A percentile compares a stretch with the other conserved stretches of the same genome.
Evolutionary conservation across 306 rosid species (phyloP).

Genomic region (Cercis canadensis): DNA sequence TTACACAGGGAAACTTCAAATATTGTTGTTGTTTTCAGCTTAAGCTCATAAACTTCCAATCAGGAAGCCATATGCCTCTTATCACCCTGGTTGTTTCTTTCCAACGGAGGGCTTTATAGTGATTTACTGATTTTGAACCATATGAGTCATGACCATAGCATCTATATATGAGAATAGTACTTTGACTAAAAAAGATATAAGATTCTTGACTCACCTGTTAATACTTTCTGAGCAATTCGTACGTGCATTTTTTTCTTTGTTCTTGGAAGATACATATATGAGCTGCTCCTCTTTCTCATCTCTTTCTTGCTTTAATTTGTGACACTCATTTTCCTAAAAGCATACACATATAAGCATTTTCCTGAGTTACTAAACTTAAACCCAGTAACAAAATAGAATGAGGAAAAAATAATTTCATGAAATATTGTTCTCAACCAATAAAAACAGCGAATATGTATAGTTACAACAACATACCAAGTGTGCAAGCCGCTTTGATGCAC

Average conservation of each 20-base stretch:
- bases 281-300: conserved; percentile 55
- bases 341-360: conserved; percentile 11
- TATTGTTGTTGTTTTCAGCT: conserved; percentile 16
- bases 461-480: conserved; percentile 57
- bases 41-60: conserved; percentile 23
- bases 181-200: neutral
- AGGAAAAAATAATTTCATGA: neutral
- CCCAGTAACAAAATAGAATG: neutral
- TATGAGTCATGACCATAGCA: neutral
- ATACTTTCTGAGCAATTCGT: conserved; percentile 37
- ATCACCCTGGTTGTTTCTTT: conserved; percentile 32
- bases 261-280: conserved; percentile 41
- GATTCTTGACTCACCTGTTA: conserved; percentile 56
- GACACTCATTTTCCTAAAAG: conserved; percentile 79
- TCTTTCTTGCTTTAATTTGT: conserved; percentile 65
- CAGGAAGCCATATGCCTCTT: conserved; percentile 14
- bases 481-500: conserved; percentile 57
- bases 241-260: conserved; percentile 45
- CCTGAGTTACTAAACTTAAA: conserved; percentile 18
- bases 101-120: neutral
- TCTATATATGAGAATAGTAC: neutral
- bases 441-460: conserved; percentile 2
- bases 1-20: conserved; percentile 15
- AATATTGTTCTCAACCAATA: conserved; percentile 16
- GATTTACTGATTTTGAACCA: neutral